These are phyloP conservation scores for Huiozyma naganishii DNA, from an alignment of 805 yeast genomes.

Conservation along the genomic window DNA sequence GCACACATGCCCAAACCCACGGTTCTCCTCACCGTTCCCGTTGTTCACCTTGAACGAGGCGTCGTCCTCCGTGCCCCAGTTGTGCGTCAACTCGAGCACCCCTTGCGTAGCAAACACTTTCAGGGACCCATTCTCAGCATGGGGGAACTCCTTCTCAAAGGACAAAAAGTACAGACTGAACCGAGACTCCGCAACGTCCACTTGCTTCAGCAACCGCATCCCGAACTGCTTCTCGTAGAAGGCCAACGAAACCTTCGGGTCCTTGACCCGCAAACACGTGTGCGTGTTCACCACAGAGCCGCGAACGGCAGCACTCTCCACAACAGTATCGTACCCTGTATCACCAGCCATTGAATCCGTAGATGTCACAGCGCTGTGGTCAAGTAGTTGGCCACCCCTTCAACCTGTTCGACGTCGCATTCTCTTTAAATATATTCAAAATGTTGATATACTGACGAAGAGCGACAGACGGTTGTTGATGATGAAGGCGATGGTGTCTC, in stretches of 20 bases:
- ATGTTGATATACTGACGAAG: too few relatives aligned
- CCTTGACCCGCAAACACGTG: conserved; percentile 71
- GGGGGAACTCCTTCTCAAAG: conserved; percentile 21
- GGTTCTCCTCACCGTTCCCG: conserved; percentile 75
- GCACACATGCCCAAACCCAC: conserved; percentile 94
- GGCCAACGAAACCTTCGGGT: conserved; percentile 59
- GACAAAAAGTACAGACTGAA: conserved; percentile 65
- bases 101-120: conserved; percentile 35
- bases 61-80: conserved; percentile 60
- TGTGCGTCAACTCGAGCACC: conserved; percentile 73
- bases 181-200: conserved; percentile 43
- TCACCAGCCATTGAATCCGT: too few relatives aligned
- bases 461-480: too few relatives aligned
- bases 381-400: too few relatives aligned
- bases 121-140: conserved; percentile 34
- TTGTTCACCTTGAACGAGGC: conserved; percentile 48
- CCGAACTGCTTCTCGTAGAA: conserved; percentile 73
- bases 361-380: not conserved
- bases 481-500: too few relatives aligned
- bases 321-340: too few relatives aligned
- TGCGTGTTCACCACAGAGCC: conserved; percentile 38
- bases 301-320: too few relatives aligned
- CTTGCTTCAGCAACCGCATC: conserved; percentile 45
- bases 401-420: too few relatives aligned
- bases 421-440: too few relatives aligned